Percentiles rank a stretch among this genome's conserved stretches.
phyloP scores from a whole-genome alignment of 352 stramenopile genomes.

The Lagenidium sp. region DNA sequence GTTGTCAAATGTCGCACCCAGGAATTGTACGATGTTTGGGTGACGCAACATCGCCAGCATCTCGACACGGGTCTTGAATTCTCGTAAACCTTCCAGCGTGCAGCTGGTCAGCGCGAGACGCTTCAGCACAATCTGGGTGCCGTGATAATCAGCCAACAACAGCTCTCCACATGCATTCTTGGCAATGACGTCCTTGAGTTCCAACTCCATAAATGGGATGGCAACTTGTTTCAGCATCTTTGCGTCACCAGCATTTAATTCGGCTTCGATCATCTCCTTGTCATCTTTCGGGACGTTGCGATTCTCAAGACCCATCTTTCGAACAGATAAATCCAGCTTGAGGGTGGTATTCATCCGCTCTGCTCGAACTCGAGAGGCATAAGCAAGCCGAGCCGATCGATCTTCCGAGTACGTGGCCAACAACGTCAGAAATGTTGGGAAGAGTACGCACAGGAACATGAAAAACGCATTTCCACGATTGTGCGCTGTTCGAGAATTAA shows the following conservation, averaged over 20 bases:
- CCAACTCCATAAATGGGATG: slow-evolving; percentile 68
- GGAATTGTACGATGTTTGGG: slow-evolving; percentile 82
- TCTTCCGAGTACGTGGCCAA: slow-evolving; percentile 75
- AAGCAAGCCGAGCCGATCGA: slow-evolving; percentile 51
- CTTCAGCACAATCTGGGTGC: slow-evolving; percentile 71
- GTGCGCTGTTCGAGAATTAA: slow-evolving; percentile 27
- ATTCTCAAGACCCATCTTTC: slow-evolving; percentile 61
- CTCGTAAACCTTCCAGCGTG: slow-evolving; percentile 43
- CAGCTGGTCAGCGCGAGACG: slow-evolving; percentile 47
- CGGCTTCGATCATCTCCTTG: slow-evolving; percentile 44
- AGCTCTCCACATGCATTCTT: slow-evolving; percentile 61
- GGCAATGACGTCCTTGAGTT: slow-evolving; percentile 63
- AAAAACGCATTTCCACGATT: slow-evolving; percentile 45
- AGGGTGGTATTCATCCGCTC: slow-evolving; percentile 78
- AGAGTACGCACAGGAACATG: slow-evolving; percentile 49
- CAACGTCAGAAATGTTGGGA: slow-evolving; percentile 54
- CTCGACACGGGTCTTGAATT: slow-evolving; percentile 76
- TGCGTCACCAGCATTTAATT: slow-evolving; percentile 37
- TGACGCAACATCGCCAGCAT: slow-evolving; percentile 71
- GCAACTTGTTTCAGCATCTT: slow-evolving; percentile 52
- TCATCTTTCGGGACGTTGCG: slow-evolving; percentile 46
- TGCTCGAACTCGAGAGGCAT: slow-evolving; percentile 60
- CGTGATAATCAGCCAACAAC: slow-evolving; percentile 64
- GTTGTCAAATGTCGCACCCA: slow-evolving; percentile 79
- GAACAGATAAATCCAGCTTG: slow-evolving; percentile 69